Conservation (phyloP, 352 stramenopile genomes). For the Pythium brachiatum region DNA sequence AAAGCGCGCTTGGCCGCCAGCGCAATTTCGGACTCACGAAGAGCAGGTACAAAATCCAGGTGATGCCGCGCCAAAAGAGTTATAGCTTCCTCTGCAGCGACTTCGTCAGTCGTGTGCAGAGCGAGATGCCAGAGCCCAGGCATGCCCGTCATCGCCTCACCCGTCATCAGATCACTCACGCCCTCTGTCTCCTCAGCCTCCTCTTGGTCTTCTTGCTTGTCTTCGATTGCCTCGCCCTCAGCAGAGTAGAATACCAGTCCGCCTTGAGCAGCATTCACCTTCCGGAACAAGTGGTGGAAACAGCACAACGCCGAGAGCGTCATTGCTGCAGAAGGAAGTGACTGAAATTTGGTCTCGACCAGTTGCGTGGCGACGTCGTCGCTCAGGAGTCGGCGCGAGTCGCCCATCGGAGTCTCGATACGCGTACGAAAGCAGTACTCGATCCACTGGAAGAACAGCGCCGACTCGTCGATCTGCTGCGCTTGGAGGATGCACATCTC, state of each 20-base stretch:
- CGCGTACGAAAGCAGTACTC: conserved; percentile 45
- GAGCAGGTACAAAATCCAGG: conserved; percentile 43
- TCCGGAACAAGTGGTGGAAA: conserved; percentile 68
- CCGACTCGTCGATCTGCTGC: conserved; percentile 38
- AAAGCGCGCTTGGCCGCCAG: conserved; percentile 44
- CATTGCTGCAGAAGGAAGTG: conserved; percentile 33
- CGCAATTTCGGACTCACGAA: conserved; percentile 28
- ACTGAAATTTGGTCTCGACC: conserved; percentile 38
- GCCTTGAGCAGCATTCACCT: conserved; percentile 45
- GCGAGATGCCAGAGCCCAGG: conserved; percentile 61
- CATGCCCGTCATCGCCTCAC: conserved; percentile 38
- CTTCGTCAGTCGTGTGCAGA: conserved; percentile 34
- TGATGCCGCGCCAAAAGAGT: conserved; percentile 54
- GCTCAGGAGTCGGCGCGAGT: conserved; percentile 2
- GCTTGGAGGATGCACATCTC: conserved; percentile 36
- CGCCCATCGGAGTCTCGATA: conserved; percentile 20
- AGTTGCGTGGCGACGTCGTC: conserved; percentile 23
- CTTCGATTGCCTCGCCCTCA: conserved; percentile 8
- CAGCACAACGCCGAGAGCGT: conserved; percentile 51
- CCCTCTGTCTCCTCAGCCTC: conserved; percentile 17
- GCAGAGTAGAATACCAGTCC: conserved; percentile 24
- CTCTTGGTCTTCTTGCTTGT: conserved; percentile 8
- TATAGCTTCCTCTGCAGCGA: conserved; percentile 63
- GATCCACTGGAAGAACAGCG: conserved; percentile 76
- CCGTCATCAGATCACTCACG: conserved; percentile 40